Base-by-base conservation (phyloP, 2,329 filamentous ascomycete species). In the Proliferodiscus dingleyae region DNA sequence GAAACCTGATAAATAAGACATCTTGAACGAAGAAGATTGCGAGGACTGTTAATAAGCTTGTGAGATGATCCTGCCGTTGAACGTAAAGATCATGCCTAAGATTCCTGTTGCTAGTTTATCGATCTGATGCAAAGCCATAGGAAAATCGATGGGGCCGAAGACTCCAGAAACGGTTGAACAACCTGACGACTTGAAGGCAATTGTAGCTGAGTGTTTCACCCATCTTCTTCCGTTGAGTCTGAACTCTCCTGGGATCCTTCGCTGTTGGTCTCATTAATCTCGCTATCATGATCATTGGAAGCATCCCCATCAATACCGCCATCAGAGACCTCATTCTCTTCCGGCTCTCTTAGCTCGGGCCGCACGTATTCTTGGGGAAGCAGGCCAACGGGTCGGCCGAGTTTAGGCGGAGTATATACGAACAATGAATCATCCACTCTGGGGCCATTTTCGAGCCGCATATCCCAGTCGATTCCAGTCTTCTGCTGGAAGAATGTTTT, bases 381-480 rank as follows among this genome's bases (percentile, higher is more conserved):
- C 5, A 26, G 11, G n/a, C 51, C 51, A 34, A 50, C 37, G 2
- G 49, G 43, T 41, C 41, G 30, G 10, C 49, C 49, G 3, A 45
- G 30, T 4, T 32, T 26, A 3, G 51, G 51, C 1, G 41, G 40
- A 1, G 13, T 41, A 23, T 47, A 54, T 3, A 39, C 26, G 16
- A 51, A 54, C 11, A 15, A 13, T 6, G 18, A 11, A 7, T 40
- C 29, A 2, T 38, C 43, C 9, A 19, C 15, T n/a, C 33, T 42
- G 4, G 13, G 36, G 26, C 9, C 33, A 10, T 36, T 44, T 13
- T 63, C 57, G 2, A 59, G 43, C 2, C 79, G 69, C 34, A 80
- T 66, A n/a, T 75, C 68, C 83, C 83, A 87, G 2, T 67, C 60
- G 8, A 80, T 66, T 0, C 77, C 76, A 0, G 80, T 80, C 60